These are phyloP conservation scores for Grosmannia huntii DNA, from an alignment of 2,329 filamentous ascomycete species.

Conservation along the genomic window DNA sequence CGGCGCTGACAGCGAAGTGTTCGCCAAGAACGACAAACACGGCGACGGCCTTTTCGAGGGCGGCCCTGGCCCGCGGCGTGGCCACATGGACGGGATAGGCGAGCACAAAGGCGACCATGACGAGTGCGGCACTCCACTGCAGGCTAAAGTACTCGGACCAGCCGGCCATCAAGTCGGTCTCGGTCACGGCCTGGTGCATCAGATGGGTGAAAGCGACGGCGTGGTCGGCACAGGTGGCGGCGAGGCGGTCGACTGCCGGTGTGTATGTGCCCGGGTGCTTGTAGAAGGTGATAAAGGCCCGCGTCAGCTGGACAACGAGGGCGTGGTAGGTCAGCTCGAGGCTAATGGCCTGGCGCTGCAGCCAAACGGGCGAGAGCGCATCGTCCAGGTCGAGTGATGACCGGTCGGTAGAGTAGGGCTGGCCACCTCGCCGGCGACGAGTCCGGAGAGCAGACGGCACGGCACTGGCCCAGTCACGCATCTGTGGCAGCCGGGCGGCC, in stretches of 20 bases:
- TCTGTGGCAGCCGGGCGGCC: not conserved
- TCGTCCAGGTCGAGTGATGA: conserved; percentile 13
- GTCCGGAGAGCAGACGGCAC: not conserved
- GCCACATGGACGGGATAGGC: conserved; percentile 17
- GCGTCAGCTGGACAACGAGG: conserved; percentile 17
- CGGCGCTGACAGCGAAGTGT: conserved; percentile 27
- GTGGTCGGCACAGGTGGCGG: conserved; percentile 14
- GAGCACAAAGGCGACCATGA: conserved; percentile 20
- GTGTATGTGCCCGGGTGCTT: conserved; percentile 4
- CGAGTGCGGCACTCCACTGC: conserved; percentile 21
- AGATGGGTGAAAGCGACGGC: conserved; percentile 19
- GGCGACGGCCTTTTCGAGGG: conserved; percentile 25
- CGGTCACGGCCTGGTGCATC: conserved; percentile 16
- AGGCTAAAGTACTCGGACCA: conserved; percentile 18
- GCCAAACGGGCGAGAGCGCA: conserved; percentile 13
- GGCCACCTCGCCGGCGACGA: conserved; percentile 1
- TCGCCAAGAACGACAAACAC: conserved; percentile 20
- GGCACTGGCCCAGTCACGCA: not conserved
- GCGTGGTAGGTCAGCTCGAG: conserved; percentile 21
- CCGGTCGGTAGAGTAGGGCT: conserved; percentile 18
- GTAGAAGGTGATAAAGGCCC: conserved; percentile 19
- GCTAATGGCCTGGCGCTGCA: conserved; percentile 17
- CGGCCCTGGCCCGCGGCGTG: conserved; percentile 13
- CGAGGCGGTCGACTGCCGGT: conserved; percentile 6
- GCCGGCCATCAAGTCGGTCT: conserved; percentile 16